A percentile compares a stretch with the other conserved stretches of the same genome.
Conservation (phyloP, 2,329 filamentous ascomycete genomes). For the Apiospora koreana region DNA sequence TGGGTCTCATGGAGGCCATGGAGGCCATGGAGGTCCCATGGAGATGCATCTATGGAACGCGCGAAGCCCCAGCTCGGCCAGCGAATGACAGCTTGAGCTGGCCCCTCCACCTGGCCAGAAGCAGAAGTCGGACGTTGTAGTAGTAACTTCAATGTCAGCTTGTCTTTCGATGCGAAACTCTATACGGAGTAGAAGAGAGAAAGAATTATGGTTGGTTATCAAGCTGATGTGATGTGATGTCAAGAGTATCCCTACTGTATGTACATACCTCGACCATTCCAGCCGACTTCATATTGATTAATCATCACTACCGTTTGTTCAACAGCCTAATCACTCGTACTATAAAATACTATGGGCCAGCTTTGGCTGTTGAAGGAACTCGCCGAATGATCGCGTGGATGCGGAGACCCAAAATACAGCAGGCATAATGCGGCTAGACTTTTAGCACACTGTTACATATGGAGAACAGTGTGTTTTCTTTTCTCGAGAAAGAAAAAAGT, state of each 20-base stretch:
- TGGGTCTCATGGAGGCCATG: not conserved
- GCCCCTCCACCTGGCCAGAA: constrained; percentile 3
- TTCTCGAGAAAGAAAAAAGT: not conserved
- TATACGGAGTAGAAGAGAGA: not conserved
- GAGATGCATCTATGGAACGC: constrained; percentile 4
- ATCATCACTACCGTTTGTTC: not conserved
- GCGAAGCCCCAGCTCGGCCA: not conserved
- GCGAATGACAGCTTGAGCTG: not conserved
- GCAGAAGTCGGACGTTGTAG: not conserved
- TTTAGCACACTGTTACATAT: not conserved
- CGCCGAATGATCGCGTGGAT: not conserved
- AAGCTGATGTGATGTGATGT: no score
- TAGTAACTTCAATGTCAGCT: no score
- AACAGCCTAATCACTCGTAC: not conserved
- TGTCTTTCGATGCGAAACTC: constrained; percentile 7
- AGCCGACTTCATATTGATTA: not conserved
- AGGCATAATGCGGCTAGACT: constrained; percentile 3
- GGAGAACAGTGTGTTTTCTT: constrained; percentile 2
- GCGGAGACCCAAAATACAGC: not conserved
- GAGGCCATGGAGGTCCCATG: no score
- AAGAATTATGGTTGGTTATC: not conserved
- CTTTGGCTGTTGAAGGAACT: not conserved
- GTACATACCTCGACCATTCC: not conserved
- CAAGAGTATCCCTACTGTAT: no score
- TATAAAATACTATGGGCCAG: not conserved